Conservation (phyloP, 352 stramenopile genomes). For the Phytophthora melonis region DNA sequence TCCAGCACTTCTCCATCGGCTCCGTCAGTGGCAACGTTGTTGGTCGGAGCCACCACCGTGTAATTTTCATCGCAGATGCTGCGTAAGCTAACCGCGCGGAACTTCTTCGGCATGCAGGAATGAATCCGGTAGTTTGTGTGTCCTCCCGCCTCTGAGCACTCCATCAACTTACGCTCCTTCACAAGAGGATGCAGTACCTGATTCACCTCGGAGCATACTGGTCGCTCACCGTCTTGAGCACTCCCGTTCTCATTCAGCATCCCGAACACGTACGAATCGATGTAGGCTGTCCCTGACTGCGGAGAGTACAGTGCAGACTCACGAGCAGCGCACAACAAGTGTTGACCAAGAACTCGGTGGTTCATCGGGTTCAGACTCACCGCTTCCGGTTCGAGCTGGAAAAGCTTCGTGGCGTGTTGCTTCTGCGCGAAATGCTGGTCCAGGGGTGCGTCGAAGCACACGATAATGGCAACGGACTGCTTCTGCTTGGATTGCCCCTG, state of each 20-base stretch:
- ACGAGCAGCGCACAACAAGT: slow-evolving; percentile 94
- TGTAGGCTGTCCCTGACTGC: slow-evolving; percentile 61
- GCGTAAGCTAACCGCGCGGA: slow-evolving; percentile 66
- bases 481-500: slow-evolving; percentile 63
- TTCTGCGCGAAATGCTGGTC: slow-evolving; percentile 92
- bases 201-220: slow-evolving; percentile 15
- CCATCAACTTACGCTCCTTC: slow-evolving; percentile 58
- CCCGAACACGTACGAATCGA: slow-evolving; percentile 79
- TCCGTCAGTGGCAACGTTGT: slow-evolving; percentile 44
- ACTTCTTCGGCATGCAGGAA: slow-evolving; percentile 67
- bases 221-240: not conserved
- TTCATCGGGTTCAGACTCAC: slow-evolving; percentile 91
- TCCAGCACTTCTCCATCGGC: slow-evolving; percentile 71
- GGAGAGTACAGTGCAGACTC: slow-evolving; percentile 91
- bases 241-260: not conserved
- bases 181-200: slow-evolving; percentile 40
- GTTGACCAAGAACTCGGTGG: slow-evolving; percentile 87
- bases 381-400: slow-evolving; percentile 75
- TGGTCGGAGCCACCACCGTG: slow-evolving; percentile 67
- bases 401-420: slow-evolving; percentile 68
- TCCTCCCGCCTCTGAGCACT: slow-evolving; percentile 36
- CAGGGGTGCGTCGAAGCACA: slow-evolving; percentile 95
- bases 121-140: slow-evolving; percentile 60
- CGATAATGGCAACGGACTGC: slow-evolving; percentile 92
- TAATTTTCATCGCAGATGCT: slow-evolving; percentile 78